Base-by-base conservation (phyloP, 75 land plant genomes). In the Picea sitchensis region DNA sequence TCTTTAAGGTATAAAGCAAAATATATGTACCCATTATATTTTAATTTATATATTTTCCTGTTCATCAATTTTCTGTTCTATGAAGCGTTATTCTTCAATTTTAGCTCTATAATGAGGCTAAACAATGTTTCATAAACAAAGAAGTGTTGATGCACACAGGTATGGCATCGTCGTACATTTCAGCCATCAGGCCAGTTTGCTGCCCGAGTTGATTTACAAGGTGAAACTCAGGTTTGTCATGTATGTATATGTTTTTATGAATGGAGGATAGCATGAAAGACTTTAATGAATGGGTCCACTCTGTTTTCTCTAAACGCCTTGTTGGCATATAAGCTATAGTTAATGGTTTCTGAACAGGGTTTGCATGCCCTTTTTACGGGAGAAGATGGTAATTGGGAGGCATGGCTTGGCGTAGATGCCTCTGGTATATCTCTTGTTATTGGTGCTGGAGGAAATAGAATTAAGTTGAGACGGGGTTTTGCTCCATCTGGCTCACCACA, bases 121-220 rank as follows among this genome's bases (percentile, higher is more conserved):
- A 73, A 32, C 34, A 23, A 73, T 23, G 34, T 8, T 30, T 26
- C 1, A 32, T 31, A 20, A 74, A 74, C 11, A 57, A 31, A 14
- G 14, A n/a, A 1, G 4, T 26, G 18, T 18, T 32, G 26, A 8
- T 77, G 32, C 82, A 56, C 78, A 20, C 79, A 96, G 99, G 87
- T 97, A 54, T 97, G 99, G 99, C 98, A 88, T 82, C 86, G 99
- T 21, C 88, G 99, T 36, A 91, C 85, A 31, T 97, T 93, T 84
- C 99, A 97, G 76, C 98, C 95, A 64, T 97, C 99, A 20, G 99
- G 99, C 51, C 87, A 88, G 64, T 97, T 91, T 92, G 99, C 99
- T 80, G 98, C 99, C 58, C 92, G 99, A 34, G 86, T 97, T 85
- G 93, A 97, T 84, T 72, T 97, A 59, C 95, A 91, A 82, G 93